Conservation (phyloP, 192 early-diverging fungal species). For the Rhizoclosmatium globosum region DNA sequence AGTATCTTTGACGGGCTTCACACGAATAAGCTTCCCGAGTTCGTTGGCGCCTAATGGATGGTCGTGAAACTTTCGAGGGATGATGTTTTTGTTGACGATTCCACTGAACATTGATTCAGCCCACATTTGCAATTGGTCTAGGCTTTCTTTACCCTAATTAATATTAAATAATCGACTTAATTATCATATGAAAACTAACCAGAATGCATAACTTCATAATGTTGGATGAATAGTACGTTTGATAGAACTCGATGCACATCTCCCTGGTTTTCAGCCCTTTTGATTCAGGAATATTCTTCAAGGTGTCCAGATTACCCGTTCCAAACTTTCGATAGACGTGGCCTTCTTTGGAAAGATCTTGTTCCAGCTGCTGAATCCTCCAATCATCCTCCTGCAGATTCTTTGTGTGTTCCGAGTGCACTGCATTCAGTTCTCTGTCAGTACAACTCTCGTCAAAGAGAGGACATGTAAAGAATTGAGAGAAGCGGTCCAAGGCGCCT, state of each 20-base stretch:
- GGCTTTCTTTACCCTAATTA: constrained; percentile 62
- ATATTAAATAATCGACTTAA: neutral
- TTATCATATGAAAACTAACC: constrained; percentile 34
- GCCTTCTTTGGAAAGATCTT: constrained; percentile 74
- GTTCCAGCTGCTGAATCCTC: constrained; percentile 87
- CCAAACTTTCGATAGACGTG: constrained; percentile 91
- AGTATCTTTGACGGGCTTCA: constrained; percentile 74
- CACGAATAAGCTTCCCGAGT: constrained; percentile 66
- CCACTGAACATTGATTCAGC: constrained; percentile 80
- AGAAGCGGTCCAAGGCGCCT: constrained; percentile 69
- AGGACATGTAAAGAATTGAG: constrained; percentile 92
- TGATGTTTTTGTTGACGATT: constrained; percentile 78
- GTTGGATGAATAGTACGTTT: constrained; percentile 91
- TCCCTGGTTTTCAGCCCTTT: constrained; percentile 83
- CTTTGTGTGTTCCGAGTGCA: constrained; percentile 82
- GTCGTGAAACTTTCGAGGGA: constrained; percentile 68
- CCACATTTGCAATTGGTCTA: constrained; percentile 86
- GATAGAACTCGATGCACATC: constrained; percentile 86
- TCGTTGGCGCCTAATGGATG: constrained; percentile 81
- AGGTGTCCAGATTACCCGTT: constrained; percentile 88
- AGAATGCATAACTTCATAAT: constrained; percentile 93
- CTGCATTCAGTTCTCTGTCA: constrained; percentile 41
- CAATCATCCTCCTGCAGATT: constrained; percentile 90
- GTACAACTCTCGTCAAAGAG: constrained; percentile 89
- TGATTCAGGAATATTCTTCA: constrained; percentile 69